Evolutionary conservation across 352 stramenopile species (phyloP).

Genomic region (Pilasporangium apinafurcum): DNA sequence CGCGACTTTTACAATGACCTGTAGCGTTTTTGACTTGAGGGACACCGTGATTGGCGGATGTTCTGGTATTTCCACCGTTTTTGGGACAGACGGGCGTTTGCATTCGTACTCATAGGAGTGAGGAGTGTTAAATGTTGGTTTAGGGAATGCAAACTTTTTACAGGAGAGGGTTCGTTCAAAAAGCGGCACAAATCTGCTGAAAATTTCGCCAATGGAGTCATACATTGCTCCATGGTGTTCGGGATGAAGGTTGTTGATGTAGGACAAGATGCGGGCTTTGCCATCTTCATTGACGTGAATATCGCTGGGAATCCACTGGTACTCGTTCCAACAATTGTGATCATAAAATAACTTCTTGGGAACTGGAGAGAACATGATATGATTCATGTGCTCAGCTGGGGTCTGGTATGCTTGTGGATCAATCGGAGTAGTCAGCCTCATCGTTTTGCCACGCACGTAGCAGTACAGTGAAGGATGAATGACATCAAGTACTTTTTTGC

Average conservation of each 20-base stretch:
- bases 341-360: too few species aligned
- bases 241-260: constrained; percentile 35
- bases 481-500: constrained; percentile 43
- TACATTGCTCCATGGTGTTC: constrained; percentile 11
- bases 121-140: background rate
- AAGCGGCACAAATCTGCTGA: constrained; percentile 21
- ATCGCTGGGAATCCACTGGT: constrained; percentile 25
- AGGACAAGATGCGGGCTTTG: constrained; percentile 9
- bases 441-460: constrained; percentile 31
- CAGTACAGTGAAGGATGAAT: constrained; percentile 64
- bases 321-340: too few species aligned
- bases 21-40: constrained; percentile 7
- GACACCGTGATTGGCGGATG: background rate
- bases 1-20: constrained; percentile 33
- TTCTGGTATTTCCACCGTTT: background rate
- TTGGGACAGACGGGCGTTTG: background rate
- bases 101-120: background rate
- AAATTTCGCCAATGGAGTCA: constrained; percentile 11
- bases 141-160: background rate
- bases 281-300: constrained; percentile 8
- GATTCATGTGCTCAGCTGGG: constrained; percentile 20
- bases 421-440: background rate
- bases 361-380: constrained; percentile 11
- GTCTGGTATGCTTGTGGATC: background rate
- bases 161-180: constrained; percentile 15